Base-by-base conservation (phyloP, 139 green algal genomes). In the Cymbomonas tetramitiformis region DNA sequence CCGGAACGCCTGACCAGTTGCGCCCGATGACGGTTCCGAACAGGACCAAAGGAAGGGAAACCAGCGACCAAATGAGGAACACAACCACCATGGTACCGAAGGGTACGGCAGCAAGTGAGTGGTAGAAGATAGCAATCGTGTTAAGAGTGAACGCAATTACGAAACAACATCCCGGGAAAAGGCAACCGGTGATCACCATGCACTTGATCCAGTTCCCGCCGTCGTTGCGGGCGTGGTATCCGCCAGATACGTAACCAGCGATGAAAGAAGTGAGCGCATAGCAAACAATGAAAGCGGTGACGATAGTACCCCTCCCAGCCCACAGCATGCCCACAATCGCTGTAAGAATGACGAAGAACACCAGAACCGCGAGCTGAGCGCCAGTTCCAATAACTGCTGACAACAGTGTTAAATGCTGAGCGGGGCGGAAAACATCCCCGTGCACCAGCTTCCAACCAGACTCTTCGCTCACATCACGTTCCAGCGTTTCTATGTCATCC, bases 361-460 rank as follows among this genome's bases (percentile, higher is more conserved):
- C 72, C 38, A 94, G 75, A 58, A 88, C 41, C 36, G 77, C 71
- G 46, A 97, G 71, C 86, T 97, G 90, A 38, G 79, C 54, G 49
- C 83, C 83, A 7, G 83, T 90, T 34, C 83, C 83, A 7, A 88
- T 41, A 5, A 86, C 32, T 1, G 84, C 76, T 10, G 83, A 69
- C 33, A 97, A 71, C 30, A 94, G 48, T 47, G 78, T 77, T n/a
- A 93, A 71, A 30, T 65, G 39, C 1, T 43, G 58, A 0, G 90
- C 83, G 19, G 87, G 70, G 2, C 90, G 76, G 75, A 97, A 97
- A 33, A 97, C 90, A 51, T 97, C 90, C 2, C 90, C 90, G 61
- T 97, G 88, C 53, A 97, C 83, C 60, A 95, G 70, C 77, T 97
- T 96, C 90, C 90, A 97, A 10, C 89, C 89, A n/a, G 65, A 83